Evolutionary conservation across 345 rosid genomes (phyloP).

Genomic region (Eucalyptus cladocalyx): DNA sequence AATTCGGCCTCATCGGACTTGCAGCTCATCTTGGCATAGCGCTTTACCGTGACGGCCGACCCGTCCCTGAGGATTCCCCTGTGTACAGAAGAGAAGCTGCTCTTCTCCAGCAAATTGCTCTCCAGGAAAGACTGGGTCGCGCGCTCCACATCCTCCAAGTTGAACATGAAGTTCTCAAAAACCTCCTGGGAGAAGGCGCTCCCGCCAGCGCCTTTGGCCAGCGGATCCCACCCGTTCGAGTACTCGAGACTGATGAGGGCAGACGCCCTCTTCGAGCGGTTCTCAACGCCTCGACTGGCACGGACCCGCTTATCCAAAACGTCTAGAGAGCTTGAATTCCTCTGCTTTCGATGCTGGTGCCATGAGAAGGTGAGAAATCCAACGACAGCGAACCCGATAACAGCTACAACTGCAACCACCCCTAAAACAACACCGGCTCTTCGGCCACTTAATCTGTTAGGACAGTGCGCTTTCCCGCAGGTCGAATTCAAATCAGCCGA

Average conservation of each 20-base stretch:
- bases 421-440: slow-evolving; percentile 37
- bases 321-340: slow-evolving; percentile 48
- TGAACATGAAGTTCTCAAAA: slow-evolving; percentile 86
- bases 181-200: slow-evolving; percentile 65
- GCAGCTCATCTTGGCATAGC: slow-evolving; percentile 84
- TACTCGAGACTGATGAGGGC: slow-evolving; percentile 84
- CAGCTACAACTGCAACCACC: slow-evolving; percentile 10
- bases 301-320: slow-evolving; percentile 53
- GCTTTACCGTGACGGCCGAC: slow-evolving; percentile 58
- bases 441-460: slow-evolving; percentile 11
- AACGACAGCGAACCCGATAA: slow-evolving; percentile 15
- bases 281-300: slow-evolving; percentile 52
- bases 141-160: slow-evolving; percentile 85
- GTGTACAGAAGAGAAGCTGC: slow-evolving; percentile 60
- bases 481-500: slow-evolving; percentile 42
- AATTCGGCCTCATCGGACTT: slow-evolving; percentile 71
- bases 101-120: slow-evolving; percentile 60
- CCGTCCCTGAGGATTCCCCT: slow-evolving; percentile 86
- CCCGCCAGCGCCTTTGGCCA: slow-evolving; percentile 42
- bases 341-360: slow-evolving; percentile 65
- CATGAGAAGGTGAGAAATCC: slow-evolving; percentile 39
- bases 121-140: slow-evolving; percentile 93
- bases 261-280: slow-evolving; percentile 34
- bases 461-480: slow-evolving; percentile 25
- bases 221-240: slow-evolving; percentile 90